These are phyloP conservation scores for Fusarium fujikuroi DNA, from an alignment of 2,329 filamentous ascomycete species.

Conservation along the genomic window DNA sequence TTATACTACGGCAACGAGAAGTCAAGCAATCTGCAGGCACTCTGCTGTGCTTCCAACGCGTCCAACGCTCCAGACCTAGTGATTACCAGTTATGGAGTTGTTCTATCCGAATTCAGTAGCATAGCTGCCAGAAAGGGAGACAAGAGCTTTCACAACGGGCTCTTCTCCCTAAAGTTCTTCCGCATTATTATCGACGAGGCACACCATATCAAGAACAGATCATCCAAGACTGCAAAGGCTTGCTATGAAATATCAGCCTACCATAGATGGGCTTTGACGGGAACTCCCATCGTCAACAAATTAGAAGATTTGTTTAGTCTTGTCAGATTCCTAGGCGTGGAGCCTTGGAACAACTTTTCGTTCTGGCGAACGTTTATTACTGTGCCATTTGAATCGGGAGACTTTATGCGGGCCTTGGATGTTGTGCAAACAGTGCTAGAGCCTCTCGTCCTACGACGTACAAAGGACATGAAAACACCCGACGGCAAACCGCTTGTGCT, in stretches of 20 bases:
- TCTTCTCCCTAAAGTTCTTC: slow-evolving; percentile 96
- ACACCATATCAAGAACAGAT: slow-evolving; percentile 89
- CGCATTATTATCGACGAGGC: slow-evolving; percentile 95
- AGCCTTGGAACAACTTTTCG: slow-evolving; percentile 98
- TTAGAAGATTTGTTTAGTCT: slow-evolving; percentile 95
- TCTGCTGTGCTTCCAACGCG: slow-evolving; percentile 81
- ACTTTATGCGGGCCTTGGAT: slow-evolving; percentile 92
- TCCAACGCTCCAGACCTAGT: slow-evolving; percentile 85
- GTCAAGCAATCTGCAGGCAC: slow-evolving; percentile 76
- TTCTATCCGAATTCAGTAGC: slow-evolving; percentile 86
- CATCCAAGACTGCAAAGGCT: slow-evolving; percentile 93
- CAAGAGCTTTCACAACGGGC: slow-evolving; percentile 71
- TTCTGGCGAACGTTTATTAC: slow-evolving; percentile 99
- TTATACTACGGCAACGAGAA: slow-evolving; percentile 96
- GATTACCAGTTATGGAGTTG: slow-evolving; percentile 93
- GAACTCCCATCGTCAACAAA: slow-evolving; percentile 96
- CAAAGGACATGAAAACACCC: slow-evolving; percentile 98
- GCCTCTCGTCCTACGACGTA: slow-evolving; percentile 91
- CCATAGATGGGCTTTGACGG: slow-evolving; percentile 93
- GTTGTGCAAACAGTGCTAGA: slow-evolving; percentile 98
- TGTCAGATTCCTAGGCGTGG: slow-evolving; percentile 90
- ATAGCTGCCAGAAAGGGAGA: slow-evolving; percentile 74
- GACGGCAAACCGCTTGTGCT: slow-evolving; percentile 80
- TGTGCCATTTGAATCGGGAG: slow-evolving; percentile 93
- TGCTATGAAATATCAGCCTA: slow-evolving; percentile 89